These are phyloP conservation scores for Penicillium sp. DNA, from an alignment of 2,329 filamentous ascomycete genomes.

Conservation along the genomic window DNA sequence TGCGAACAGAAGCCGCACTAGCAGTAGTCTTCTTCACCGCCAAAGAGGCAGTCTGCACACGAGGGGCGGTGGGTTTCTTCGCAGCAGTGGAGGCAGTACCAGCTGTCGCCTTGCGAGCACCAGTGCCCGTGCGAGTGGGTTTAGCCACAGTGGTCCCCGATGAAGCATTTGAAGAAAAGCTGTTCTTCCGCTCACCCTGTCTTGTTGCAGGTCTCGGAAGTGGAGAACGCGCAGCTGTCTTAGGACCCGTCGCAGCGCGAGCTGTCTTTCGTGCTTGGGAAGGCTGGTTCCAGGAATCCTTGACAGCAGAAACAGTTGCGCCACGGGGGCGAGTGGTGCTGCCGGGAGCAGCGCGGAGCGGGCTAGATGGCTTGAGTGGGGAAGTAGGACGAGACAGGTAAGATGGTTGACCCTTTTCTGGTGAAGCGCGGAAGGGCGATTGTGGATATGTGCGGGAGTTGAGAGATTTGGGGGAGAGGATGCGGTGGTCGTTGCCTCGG, in stretches of 20 bases:
- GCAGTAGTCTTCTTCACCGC: conserved; percentile 36
- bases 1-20: conserved; percentile 31
- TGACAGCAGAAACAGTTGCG: conserved; percentile 27
- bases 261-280: conserved; percentile 32
- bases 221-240: conserved; percentile 30
- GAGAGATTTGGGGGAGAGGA: conserved; percentile 79
- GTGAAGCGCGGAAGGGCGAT: conserved; percentile 51
- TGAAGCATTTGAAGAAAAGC: conserved; percentile 39
- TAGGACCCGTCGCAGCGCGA: conserved; percentile 31
- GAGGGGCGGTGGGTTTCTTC: conserved; percentile 32
- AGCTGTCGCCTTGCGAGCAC: conserved; percentile 32
- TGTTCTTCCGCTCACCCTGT: conserved; percentile 40
- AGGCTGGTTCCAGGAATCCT: conserved; percentile 27
- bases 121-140: conserved; percentile 28
- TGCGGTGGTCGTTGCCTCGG: conserved; percentile 54
- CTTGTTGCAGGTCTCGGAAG: conserved; percentile 39
- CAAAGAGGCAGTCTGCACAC: conserved; percentile 34
- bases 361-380: conserved; percentile 58
- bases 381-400: conserved; percentile 61
- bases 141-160: conserved; percentile 41
- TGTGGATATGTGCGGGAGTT: conserved; percentile 71
- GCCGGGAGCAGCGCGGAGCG: conserved; percentile 31
- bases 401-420: conserved; percentile 50
- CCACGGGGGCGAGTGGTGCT: conserved; percentile 21
- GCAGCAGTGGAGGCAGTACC: conserved; percentile 25